These are phyloP conservation scores for Flaveria bidentis DNA, from an alignment of 129 eudicot genomes.

Conservation along the genomic window DNA sequence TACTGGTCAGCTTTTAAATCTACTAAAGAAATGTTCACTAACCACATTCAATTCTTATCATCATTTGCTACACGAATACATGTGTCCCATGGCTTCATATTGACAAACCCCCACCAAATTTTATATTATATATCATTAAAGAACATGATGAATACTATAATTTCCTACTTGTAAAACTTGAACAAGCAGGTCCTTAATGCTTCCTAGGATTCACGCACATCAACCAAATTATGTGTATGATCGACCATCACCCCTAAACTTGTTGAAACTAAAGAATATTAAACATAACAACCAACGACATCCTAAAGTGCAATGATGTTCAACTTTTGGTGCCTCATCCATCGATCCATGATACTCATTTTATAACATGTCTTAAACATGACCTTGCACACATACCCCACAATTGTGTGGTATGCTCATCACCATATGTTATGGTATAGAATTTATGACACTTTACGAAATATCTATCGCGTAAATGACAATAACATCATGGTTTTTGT, in stretches of 20 bases:
- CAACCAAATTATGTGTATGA: not conserved
- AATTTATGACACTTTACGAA: not conserved
- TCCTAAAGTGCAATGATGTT: not conserved
- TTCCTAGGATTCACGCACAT: not conserved
- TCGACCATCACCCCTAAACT: not conserved
- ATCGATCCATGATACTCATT: not conserved
- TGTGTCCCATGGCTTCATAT: not conserved
- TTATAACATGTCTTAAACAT: not conserved
- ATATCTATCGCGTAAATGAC: not conserved
- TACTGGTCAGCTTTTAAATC: not conserved
- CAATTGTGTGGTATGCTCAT: not conserved
- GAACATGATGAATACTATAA: not conserved
- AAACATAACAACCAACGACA: not conserved
- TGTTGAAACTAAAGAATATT: not conserved
- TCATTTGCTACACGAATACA: not conserved
- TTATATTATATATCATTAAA: not conserved
- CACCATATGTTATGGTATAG: not conserved
- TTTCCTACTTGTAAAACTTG: too few species aligned
- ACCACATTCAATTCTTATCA: not conserved
- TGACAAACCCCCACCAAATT: not conserved
- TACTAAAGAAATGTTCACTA: not conserved
- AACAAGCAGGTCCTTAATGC: not conserved
- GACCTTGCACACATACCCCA: not conserved
- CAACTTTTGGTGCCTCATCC: not conserved
- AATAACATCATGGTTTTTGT: not conserved